phyloP scores from a whole-genome alignment of 2,329 filamentous ascomycete genomes.

The Daldinia eschscholtzii region DNA sequence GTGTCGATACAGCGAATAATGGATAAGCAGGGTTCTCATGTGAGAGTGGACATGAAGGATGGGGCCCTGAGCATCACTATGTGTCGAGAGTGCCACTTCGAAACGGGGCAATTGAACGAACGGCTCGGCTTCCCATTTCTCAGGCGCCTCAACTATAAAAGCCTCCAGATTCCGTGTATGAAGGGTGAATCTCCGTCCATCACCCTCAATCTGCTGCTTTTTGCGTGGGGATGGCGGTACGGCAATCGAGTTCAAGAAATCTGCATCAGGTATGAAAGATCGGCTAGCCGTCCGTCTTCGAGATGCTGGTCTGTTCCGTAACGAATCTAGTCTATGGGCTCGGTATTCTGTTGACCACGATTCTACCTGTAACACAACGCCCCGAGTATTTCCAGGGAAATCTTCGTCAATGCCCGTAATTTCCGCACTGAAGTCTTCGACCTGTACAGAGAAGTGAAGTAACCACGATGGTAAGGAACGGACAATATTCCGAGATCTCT shows the following conservation, averaged over 20 bases:
- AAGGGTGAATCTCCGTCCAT: conserved; percentile 84
- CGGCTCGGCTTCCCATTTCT: conserved; percentile 85
- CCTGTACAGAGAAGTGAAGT: conserved; percentile 84
- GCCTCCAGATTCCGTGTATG: conserved; percentile 88
- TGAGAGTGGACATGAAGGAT: conserved; percentile 89
- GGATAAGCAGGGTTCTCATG: conserved; percentile 81
- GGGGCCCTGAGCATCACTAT: conserved; percentile 87
- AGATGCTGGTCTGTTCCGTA: conserved; percentile 66
- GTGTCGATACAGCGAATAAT: conserved; percentile 94
- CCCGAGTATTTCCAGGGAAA: conserved; percentile 84
- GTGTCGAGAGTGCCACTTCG: conserved; percentile 86
- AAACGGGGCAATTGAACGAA: conserved; percentile 89
- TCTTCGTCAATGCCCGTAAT: conserved; percentile 88
- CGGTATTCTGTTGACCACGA: conserved; percentile 91
- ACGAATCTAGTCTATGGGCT: conserved; percentile 78
- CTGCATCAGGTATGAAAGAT: conserved; percentile 77
- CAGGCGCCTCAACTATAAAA: conserved; percentile 88
- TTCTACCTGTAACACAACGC: conserved; percentile 87
- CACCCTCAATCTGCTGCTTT: conserved; percentile 68
- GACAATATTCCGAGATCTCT: conserved; percentile 75
- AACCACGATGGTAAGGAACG: conserved; percentile 87
- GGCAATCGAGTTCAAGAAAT: conserved; percentile 67
- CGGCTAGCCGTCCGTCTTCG: conserved; percentile 82
- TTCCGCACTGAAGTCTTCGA: conserved; percentile 89
- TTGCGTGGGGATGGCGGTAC: conserved; percentile 63